Base-by-base conservation (phyloP, 345 rosid genomes). In the Crucihimalaya himalaica region DNA sequence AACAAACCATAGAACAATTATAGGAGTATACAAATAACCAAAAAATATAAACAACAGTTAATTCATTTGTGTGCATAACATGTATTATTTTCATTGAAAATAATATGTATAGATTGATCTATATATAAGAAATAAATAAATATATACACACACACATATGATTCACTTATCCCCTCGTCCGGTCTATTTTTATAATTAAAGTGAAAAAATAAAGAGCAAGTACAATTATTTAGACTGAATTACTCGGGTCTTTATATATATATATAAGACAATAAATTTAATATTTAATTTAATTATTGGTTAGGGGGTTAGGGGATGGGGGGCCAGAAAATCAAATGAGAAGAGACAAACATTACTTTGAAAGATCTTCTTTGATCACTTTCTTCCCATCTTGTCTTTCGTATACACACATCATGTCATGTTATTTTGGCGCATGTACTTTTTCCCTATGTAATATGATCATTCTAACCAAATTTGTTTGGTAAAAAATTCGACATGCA, bases 311-410 rank as follows among this genome's bases (percentile, higher is more conserved):
- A 57, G 12, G 29, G 60, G 29, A 11, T 35, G 29, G 14, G 54
- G 63, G 76, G 63, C 31, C 70, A 53, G 45, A 63, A 53, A 53
- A 63, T 63, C 55, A 73, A 63, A 45, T 40, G 77, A 46, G 65
- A 73, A 54, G 70, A 73, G 64, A 73, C 70, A 73, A 71, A 55
- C 48, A 19, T 64, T 55, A 64, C 71, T 54, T 63, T 73, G 65
- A 56, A 73, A 64, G 71, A 73, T 64, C 71, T 64, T 72, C 54
- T 28, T 63, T 62, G 40, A 52, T 42, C 46, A 29, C 70, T 63
- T 73, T 64, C 29, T 43, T 45, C 46, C 13, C 47, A 43, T 63
- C 63, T 37, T 62, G 70, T 72, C 69, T 72, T 61, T 8, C 40
- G 28, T 21, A 70, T 35, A 12, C 15, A 28, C 12, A 29, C 57